Percentiles rank a stretch among this genome's conserved stretches.
phyloP scores from a whole-genome alignment of 345 rosid genomes.

The Camelina laxa region DNA sequence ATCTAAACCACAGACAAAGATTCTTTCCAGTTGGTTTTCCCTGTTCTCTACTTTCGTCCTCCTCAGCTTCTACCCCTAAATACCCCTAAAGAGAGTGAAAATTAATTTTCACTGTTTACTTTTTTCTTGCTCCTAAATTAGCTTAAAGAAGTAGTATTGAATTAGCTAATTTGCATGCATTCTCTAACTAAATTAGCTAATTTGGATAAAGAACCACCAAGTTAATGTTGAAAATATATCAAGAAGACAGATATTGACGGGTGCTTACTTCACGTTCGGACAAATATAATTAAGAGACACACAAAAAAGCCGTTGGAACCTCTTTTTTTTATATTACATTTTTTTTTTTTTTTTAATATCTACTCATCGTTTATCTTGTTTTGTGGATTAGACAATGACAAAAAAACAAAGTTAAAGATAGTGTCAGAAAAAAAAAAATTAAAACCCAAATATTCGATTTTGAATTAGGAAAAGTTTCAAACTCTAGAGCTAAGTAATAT shows the following conservation, averaged over 20 bases:
- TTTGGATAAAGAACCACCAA: not conserved
- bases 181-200: not conserved
- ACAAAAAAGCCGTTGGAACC: not conserved
- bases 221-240: constrained; percentile 32
- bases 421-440: constrained; percentile 13
- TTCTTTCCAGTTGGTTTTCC: no score
- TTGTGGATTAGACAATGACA: constrained; percentile 31
- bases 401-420: not conserved
- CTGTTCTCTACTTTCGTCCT: no score
- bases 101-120: no score
- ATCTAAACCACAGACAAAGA: no score
- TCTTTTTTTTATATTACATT: no score
- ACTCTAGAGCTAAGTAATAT: not conserved
- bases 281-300: constrained; percentile 18
- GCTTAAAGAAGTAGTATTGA: no score
- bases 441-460: constrained; percentile 18
- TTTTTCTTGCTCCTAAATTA: no score
- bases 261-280: constrained; percentile 37
- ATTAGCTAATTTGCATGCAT: not conserved
- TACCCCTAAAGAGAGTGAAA: no score
- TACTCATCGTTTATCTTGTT: constrained; percentile 8
- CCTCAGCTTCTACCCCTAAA: no score
- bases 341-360: not conserved
- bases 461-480: not conserved
- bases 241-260: constrained; percentile 34